Percentiles rank a stretch among this genome's conserved stretches.
phyloP scores from a whole-genome alignment of 495 filamentous ascomycete species.

The Tuber microsphaerosporum region DNA sequence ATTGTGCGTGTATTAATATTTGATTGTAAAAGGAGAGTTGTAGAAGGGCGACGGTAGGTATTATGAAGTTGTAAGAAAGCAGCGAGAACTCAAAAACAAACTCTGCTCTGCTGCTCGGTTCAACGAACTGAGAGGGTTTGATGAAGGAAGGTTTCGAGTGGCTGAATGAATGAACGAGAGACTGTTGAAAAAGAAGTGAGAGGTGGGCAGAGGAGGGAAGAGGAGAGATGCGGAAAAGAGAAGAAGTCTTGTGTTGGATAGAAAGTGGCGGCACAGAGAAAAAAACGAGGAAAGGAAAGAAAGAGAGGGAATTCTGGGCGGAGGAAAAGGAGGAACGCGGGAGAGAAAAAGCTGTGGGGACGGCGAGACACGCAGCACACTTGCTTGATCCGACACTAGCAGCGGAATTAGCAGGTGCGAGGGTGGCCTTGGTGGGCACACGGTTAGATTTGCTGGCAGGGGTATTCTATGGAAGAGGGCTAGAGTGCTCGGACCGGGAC shows the following conservation, averaged over 20 bases:
- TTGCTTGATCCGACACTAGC: slow-evolving; percentile 34
- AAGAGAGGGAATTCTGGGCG: slow-evolving; percentile 38
- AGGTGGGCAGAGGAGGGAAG: slow-evolving; percentile 41
- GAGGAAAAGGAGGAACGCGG: slow-evolving; percentile 38
- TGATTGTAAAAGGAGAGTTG: slow-evolving; percentile 19
- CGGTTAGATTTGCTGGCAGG: slow-evolving; percentile 38
- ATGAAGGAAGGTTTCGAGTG: slow-evolving; percentile 33
- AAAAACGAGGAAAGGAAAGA: slow-evolving; percentile 41
- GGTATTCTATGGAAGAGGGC: slow-evolving; percentile 8
- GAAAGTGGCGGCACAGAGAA: slow-evolving; percentile 35
- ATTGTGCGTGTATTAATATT: slow-evolving; percentile 52
- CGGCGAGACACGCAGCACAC: slow-evolving; percentile 34
- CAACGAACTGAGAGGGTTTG: slow-evolving; percentile 27
- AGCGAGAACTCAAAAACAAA: slow-evolving; percentile 33
- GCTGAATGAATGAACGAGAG: slow-evolving; percentile 45
- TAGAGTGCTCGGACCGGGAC: neutral
- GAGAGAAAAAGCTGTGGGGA: slow-evolving; percentile 19
- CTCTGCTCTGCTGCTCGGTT: slow-evolving; percentile 25
- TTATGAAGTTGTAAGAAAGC: slow-evolving; percentile 15
- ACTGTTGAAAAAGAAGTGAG: slow-evolving; percentile 46
- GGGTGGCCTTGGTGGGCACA: slow-evolving; percentile 26
- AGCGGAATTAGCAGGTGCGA: slow-evolving; percentile 34
- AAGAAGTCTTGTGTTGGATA: slow-evolving; percentile 45
- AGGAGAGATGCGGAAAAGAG: slow-evolving; percentile 38
- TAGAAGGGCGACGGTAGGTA: slow-evolving; percentile 7